phyloP scores from a whole-genome alignment of 1,284 basidiomycete species.

The Malassezia cuniculi region DNA sequence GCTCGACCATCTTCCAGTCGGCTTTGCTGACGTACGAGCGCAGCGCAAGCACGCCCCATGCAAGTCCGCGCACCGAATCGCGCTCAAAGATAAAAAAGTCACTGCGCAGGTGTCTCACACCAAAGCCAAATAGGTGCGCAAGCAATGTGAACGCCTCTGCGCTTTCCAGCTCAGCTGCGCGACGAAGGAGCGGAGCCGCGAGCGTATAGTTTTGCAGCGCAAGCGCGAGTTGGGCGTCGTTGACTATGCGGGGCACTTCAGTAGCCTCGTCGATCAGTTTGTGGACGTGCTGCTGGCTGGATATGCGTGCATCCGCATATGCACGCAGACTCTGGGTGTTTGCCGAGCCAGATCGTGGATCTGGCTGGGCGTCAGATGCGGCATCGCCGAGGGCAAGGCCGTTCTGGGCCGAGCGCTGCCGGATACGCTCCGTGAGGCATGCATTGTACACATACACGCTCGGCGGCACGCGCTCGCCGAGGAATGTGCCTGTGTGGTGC shows the following conservation, averaged over 20 bases:
- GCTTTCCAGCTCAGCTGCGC: slow-evolving; percentile 7
- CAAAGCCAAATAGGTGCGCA: slow-evolving; percentile 12
- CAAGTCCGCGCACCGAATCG: slow-evolving; percentile 11
- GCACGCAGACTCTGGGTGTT: slow-evolving; percentile 4
- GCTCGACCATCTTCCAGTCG: slow-evolving; percentile 1
- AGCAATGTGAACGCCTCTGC: slow-evolving; percentile 6
- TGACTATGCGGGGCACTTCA: neutral
- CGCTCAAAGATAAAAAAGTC: slow-evolving; percentile 9
- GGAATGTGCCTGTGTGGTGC: too few species aligned
- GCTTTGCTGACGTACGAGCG: neutral
- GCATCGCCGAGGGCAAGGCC: slow-evolving; percentile 9
- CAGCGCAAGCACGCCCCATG: slow-evolving; percentile 7
- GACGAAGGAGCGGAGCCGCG: slow-evolving; percentile 2
- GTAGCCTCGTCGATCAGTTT: slow-evolving; percentile 5
- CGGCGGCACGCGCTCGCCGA: slow-evolving; percentile 8
- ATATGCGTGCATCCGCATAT: slow-evolving; percentile 6
- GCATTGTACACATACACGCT: slow-evolving; percentile 14
- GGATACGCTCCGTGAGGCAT: slow-evolving; percentile 5
- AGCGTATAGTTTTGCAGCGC: slow-evolving; percentile 7
- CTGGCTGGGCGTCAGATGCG: too few species aligned
- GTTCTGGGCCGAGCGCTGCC: slow-evolving; percentile 3
- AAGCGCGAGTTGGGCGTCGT: slow-evolving; percentile 8
- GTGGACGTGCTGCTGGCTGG: slow-evolving; percentile 2
- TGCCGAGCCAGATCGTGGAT: neutral
- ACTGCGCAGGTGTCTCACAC: slow-evolving; percentile 4